These are phyloP conservation scores for Ganoderma lingzhi DNA, from an alignment of 1,284 basidiomycete genomes.

Conservation along the genomic window DNA sequence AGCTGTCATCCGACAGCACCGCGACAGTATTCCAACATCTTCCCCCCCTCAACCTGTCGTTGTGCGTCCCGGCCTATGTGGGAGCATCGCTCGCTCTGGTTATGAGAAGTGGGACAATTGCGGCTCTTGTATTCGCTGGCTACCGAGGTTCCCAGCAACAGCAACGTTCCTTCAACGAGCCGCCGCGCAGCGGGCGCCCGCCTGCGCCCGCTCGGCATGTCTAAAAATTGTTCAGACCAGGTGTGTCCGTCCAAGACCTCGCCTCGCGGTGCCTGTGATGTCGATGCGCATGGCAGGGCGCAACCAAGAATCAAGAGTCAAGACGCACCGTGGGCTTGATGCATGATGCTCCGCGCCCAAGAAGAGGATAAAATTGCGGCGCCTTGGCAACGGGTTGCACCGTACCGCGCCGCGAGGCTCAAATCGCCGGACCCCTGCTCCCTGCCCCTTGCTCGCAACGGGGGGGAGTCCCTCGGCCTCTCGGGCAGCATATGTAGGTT, in stretches of 20 bases:
- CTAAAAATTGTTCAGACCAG: background rate
- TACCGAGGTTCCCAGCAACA: background rate
- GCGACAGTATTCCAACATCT: background rate
- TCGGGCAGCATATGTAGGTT: background rate
- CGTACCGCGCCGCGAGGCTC: background rate
- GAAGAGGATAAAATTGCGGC: background rate
- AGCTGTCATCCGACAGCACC: background rate
- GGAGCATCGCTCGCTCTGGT: background rate
- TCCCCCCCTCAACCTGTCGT: background rate
- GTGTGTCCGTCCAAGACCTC: background rate
- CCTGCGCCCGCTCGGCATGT: background rate
- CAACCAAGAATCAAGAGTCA: background rate
- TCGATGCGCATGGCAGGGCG: conserved; percentile 2
- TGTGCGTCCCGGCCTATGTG: background rate
- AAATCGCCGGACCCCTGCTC: background rate
- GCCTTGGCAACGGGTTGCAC: background rate
- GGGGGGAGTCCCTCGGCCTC: background rate
- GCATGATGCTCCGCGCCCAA: background rate
- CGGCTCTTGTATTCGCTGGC: background rate
- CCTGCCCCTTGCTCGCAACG: background rate
- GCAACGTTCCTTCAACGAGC: background rate
- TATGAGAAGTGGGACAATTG: background rate
- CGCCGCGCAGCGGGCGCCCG: background rate
- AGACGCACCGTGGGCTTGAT: conserved; percentile 4
- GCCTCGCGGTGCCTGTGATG: conserved; percentile 22